Evolutionary conservation across 208 protist genomes (phyloP).

Genomic region (Trichomonas tenax): DNA sequence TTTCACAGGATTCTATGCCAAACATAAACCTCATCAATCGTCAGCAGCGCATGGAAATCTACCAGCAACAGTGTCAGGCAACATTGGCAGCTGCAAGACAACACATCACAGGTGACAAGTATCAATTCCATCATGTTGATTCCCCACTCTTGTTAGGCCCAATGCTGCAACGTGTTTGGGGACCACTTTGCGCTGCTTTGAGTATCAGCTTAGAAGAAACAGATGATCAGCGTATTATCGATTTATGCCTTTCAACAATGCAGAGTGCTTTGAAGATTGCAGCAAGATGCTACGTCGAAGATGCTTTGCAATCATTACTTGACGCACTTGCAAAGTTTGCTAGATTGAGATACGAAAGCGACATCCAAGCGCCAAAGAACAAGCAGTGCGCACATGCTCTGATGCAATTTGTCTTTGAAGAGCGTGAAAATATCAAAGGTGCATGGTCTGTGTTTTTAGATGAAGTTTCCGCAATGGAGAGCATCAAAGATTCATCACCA

Average conservation of each 20-base stretch:
- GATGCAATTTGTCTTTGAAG: background rate
- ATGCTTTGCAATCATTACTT: background rate
- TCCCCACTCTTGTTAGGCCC: background rate
- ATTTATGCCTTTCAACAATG: background rate
- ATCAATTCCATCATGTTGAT: background rate
- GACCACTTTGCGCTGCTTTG: background rate
- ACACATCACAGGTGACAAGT: background rate
- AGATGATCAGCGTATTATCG: background rate
- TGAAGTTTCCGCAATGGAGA: background rate
- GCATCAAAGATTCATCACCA: background rate
- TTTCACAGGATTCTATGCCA: background rate
- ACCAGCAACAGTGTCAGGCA: background rate
- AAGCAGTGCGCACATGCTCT: background rate
- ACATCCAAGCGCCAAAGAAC: background rate
- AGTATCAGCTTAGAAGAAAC: background rate
- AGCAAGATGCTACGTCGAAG: background rate
- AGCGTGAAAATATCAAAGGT: background rate
- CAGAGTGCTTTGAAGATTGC: background rate
- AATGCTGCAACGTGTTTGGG: background rate
- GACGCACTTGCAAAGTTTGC: constrained; percentile 1
- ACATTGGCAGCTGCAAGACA: background rate
- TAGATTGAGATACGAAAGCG: background rate
- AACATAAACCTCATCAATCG: background rate
- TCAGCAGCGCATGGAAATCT: background rate
- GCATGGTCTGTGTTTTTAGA: background rate